Conservation (phyloP, 768 basidiomycete species). For the Lactifluus piperatus region DNA sequence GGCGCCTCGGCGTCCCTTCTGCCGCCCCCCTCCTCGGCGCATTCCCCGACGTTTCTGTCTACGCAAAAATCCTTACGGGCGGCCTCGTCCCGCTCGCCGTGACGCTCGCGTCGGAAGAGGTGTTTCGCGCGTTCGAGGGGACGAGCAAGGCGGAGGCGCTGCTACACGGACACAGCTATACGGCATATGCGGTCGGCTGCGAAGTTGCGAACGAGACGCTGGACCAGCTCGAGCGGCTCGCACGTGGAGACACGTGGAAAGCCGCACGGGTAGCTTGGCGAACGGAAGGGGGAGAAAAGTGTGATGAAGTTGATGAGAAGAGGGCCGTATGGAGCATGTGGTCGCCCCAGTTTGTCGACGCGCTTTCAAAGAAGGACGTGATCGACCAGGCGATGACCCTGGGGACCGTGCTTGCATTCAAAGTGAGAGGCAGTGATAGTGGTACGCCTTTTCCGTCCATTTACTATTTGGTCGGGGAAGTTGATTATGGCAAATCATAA, state of each 20-base stretch:
- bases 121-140: conserved; percentile 75
- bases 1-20: conserved; percentile 72
- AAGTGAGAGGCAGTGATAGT: conserved; percentile 45
- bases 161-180: conserved; percentile 93
- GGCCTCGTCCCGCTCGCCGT: conserved; percentile 81
- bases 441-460: conserved; percentile 34
- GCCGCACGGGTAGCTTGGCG: conserved; percentile 55
- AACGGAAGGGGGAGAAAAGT: conserved; percentile 2
- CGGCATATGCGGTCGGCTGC: conserved; percentile 89
- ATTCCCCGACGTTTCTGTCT: conserved; percentile 80
- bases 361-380: conserved; percentile 43
- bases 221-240: conserved; percentile 47
- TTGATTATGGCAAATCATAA: conserved; percentile 18
- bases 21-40: conserved; percentile 57
- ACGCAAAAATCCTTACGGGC: conserved; percentile 92
- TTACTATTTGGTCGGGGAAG: neutral
- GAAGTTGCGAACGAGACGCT: conserved; percentile 82
- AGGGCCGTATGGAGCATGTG: conserved; percentile 78
- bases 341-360: conserved; percentile 62
- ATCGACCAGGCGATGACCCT: conserved; percentile 80
- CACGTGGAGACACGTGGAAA: conserved; percentile 46
- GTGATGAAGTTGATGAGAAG: conserved; percentile 10
- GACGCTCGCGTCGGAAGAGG: conserved; percentile 71
- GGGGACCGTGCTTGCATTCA: conserved; percentile 78
- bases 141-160: conserved; percentile 75